Conservation (phyloP, 257 asterid species). For the Fraxinus excelsior region DNA sequence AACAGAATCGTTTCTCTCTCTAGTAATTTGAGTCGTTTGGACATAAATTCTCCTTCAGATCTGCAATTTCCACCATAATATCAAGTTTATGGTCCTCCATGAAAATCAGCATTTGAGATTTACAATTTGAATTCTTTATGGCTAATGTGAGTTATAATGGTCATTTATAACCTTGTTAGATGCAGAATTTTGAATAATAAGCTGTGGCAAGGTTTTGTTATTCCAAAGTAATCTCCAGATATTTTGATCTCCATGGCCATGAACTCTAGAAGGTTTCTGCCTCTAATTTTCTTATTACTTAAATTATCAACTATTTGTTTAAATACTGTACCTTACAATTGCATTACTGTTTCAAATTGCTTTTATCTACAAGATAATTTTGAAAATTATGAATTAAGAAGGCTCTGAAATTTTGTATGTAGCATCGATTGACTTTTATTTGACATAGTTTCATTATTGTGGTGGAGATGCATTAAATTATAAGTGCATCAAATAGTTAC, state of each 20-base stretch:
- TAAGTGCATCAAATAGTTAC: not conserved
- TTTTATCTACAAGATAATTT: not conserved
- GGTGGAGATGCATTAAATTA: not conserved
- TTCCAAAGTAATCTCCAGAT: slow-evolving; percentile 22
- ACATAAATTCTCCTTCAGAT: slow-evolving; percentile 20
- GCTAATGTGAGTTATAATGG: slow-evolving; percentile 6
- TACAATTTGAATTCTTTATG: slow-evolving; percentile 1
- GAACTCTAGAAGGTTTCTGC: slow-evolving; percentile 63
- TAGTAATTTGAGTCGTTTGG: not conserved
- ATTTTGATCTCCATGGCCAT: slow-evolving; percentile 30
- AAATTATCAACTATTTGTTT: not conserved
- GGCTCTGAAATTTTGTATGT: not conserved
- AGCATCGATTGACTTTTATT: not conserved
- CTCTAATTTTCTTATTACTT: not conserved
- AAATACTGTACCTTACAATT: not conserved
- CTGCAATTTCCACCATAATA: slow-evolving; percentile 7
- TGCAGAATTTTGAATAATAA: slow-evolving; percentile 15
- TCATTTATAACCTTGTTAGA: not conserved
- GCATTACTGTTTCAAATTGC: not conserved
- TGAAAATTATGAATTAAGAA: not conserved
- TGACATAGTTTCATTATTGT: not conserved
- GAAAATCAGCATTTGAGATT: slow-evolving; percentile 20
- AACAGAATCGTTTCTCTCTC: not conserved
- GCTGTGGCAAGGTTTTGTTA: slow-evolving; percentile 30
- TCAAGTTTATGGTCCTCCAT: slow-evolving; percentile 13